Evolutionary conservation across 2,329 filamentous ascomycete genomes (phyloP).

Genomic region (Sclerotinia subarctica): DNA sequence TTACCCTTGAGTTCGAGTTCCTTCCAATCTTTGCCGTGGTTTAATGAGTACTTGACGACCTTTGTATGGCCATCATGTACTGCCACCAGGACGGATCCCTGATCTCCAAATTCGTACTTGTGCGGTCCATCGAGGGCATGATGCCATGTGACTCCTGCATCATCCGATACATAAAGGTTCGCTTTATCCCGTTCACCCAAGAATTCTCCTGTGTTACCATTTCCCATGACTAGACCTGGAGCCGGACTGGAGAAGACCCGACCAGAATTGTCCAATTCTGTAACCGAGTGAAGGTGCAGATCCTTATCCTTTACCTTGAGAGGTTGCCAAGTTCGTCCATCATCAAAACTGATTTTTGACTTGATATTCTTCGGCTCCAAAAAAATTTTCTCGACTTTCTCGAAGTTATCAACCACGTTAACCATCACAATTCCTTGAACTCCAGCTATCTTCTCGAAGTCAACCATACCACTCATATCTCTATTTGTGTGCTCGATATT

Average conservation of each 20-base stretch:
- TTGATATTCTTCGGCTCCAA: constrained; percentile 63
- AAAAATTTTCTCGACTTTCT: constrained; percentile 60
- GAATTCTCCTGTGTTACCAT: constrained; percentile 80
- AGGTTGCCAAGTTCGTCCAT: constrained; percentile 78
- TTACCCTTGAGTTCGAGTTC: constrained; percentile 66
- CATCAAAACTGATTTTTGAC: constrained; percentile 89
- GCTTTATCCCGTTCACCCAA: constrained; percentile 70
- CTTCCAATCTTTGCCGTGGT: constrained; percentile 86
- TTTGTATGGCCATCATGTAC: constrained; percentile 65
- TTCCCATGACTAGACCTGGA: constrained; percentile 88
- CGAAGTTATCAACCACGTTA: constrained; percentile 83
- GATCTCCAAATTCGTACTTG: constrained; percentile 94
- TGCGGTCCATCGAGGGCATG: constrained; percentile 74
- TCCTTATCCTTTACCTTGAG: constrained; percentile 63
- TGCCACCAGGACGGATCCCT: constrained; percentile 84
- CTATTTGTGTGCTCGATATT: constrained; percentile 93
- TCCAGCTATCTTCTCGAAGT: constrained; percentile 89
- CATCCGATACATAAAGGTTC: constrained; percentile 82
- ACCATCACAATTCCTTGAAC: constrained; percentile 92
- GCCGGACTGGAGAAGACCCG: constrained; percentile 91
- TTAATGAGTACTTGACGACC: constrained; percentile 71
- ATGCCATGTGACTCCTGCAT: constrained; percentile 84
- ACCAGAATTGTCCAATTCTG: constrained; percentile 76
- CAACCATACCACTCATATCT: constrained; percentile 70
- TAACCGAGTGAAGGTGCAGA: constrained; percentile 90